Conservation (phyloP, 2,329 filamentous ascomycete genomes). For the Dothistroma septosporum region DNA sequence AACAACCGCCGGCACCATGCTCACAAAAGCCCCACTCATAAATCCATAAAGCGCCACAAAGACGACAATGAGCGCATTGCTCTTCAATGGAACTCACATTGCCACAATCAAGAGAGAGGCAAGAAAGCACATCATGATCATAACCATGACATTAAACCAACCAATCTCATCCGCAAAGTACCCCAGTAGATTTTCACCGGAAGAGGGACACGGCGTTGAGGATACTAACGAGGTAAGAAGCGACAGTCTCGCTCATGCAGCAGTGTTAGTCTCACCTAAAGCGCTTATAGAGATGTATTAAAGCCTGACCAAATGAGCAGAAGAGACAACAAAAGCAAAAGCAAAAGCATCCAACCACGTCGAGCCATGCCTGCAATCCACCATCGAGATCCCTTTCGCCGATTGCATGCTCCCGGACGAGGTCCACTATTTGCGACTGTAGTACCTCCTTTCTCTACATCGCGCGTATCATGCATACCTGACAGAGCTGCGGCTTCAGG, state of each 20-base stretch:
- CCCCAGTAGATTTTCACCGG: slow-evolving; percentile 39
- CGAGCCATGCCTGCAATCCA: slow-evolving; percentile 36
- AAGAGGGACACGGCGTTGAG: slow-evolving; percentile 41
- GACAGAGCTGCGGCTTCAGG: background rate
- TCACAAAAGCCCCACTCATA: slow-evolving; percentile 62
- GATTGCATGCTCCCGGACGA: slow-evolving; percentile 20
- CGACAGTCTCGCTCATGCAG: background rate
- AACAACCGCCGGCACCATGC: slow-evolving; percentile 59
- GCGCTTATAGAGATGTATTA: slow-evolving; percentile 32
- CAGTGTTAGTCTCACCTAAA: too few species aligned
- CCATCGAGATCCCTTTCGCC: slow-evolving; percentile 34
- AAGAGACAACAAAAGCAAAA: slow-evolving; percentile 37
- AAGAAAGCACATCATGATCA: slow-evolving; percentile 36
- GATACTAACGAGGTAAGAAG: slow-evolving; percentile 30
- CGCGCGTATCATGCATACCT: background rate
- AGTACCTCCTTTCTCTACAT: slow-evolving; percentile 9
- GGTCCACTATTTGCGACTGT: slow-evolving; percentile 2
- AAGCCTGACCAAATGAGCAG: slow-evolving; percentile 39
- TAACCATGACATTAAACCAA: slow-evolving; percentile 40
- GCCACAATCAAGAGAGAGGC: slow-evolving; percentile 42
- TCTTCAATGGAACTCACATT: slow-evolving; percentile 52
- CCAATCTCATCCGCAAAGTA: slow-evolving; percentile 41
- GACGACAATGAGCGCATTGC: slow-evolving; percentile 56
- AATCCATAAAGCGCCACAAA: slow-evolving; percentile 69
- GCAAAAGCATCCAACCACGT: slow-evolving; percentile 37